phyloP scores from a whole-genome alignment of 2,329 filamentous ascomycete species.

The Cytospora paraplurivora region DNA sequence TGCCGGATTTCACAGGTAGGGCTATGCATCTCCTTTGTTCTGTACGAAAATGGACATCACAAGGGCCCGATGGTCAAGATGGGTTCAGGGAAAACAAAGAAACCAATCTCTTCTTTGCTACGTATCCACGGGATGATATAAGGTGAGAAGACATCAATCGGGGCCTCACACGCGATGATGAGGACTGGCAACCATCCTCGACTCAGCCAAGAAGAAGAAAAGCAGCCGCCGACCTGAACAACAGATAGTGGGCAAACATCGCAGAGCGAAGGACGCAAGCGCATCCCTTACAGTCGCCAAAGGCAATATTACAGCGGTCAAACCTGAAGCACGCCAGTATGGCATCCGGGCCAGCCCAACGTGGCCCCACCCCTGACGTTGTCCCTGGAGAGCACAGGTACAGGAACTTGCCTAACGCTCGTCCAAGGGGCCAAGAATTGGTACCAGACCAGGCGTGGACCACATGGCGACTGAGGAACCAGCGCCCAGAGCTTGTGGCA shows the following conservation, averaged over 20 bases:
- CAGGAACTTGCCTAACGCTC: conserved; percentile 20
- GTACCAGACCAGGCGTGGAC: conserved; percentile 22
- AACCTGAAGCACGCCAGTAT: background rate
- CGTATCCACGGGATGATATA: conserved; percentile 18
- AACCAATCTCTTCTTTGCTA: background rate
- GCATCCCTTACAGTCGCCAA: background rate
- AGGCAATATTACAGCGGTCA: background rate
- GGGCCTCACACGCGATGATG: background rate
- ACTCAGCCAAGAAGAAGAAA: conserved; percentile 1
- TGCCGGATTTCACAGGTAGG: conserved; percentile 18
- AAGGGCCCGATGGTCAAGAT: background rate
- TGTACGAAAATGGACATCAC: conserved; percentile 25
- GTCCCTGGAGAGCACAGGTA: background rate
- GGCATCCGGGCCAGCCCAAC: conserved; percentile 1
- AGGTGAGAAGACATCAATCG: conserved; percentile 7
- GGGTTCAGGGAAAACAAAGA: conserved; percentile 23
- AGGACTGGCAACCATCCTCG: background rate
- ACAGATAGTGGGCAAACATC: background rate
- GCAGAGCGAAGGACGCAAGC: background rate
- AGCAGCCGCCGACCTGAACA: conserved; percentile 1
- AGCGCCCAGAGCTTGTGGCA: conserved; percentile 16
- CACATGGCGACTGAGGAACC: conserved; percentile 23
- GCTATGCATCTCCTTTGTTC: conserved; percentile 20
- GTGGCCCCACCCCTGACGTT: no score
- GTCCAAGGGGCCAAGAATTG: conserved; percentile 1